phyloP scores from a whole-genome alignment of 345 rosid species.

The Heritiera fomes region DNA sequence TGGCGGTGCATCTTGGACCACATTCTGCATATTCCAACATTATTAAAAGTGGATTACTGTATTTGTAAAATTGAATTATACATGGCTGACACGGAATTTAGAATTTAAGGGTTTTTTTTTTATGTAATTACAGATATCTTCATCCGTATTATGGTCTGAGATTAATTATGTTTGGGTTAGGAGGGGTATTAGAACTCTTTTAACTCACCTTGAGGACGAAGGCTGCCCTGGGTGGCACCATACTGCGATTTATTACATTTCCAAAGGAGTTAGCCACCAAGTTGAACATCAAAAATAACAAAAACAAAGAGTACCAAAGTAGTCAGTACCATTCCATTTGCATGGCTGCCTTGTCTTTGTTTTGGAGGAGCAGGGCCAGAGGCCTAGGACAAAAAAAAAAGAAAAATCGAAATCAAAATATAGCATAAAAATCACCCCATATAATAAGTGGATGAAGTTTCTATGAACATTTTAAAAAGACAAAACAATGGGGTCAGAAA shows the following conservation, averaged over 20 bases:
- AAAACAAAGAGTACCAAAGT: neutral
- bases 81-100: too few relatives aligned
- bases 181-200: neutral
- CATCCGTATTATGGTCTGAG: too few relatives aligned
- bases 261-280: neutral
- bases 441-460: neutral
- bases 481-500: too few relatives aligned
- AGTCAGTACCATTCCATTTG: slow-evolving; percentile 8
- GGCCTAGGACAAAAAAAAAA: neutral
- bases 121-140: too few relatives aligned
- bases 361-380: neutral
- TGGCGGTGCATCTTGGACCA: slow-evolving; percentile 35
- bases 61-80: too few relatives aligned
- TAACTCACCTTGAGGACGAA: slow-evolving; percentile 47
- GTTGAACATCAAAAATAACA: neutral
- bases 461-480: neutral
- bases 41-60: neutral
- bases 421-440: too few relatives aligned
- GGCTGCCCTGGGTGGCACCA: slow-evolving; percentile 53
- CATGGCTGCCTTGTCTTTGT: slow-evolving; percentile 14
- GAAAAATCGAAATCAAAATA: neutral
- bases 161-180: too few relatives aligned
- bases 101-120: too few relatives aligned
- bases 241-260: slow-evolving; percentile 24
- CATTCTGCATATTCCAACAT: slow-evolving; percentile 34